These are phyloP conservation scores for Rachicladosporium sp. DNA, from an alignment of 2,329 filamentous ascomycete genomes.

Conservation along the genomic window DNA sequence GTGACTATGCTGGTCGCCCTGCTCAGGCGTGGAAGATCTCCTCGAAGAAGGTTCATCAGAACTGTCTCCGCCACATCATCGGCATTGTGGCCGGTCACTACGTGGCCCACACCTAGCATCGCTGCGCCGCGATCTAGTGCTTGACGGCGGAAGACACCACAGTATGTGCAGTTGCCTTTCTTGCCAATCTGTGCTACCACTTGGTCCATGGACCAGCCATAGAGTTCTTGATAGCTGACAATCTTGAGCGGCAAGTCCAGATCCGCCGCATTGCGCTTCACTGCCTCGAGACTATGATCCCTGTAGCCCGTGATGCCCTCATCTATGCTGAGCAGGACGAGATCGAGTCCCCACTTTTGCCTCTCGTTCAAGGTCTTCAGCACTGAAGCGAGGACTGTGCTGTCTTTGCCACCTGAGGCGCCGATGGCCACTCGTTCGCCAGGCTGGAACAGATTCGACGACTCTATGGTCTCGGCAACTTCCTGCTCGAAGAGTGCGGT, in stretches of 20 bases:
- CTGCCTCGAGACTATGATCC: constrained; percentile 90
- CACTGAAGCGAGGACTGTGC: constrained; percentile 86
- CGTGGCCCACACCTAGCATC: constrained; percentile 75
- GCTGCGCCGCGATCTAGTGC: constrained; percentile 87
- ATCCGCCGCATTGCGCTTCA: constrained; percentile 83
- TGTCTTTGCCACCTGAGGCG: constrained; percentile 94
- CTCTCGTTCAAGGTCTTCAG: constrained; percentile 89
- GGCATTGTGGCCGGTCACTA: constrained; percentile 94
- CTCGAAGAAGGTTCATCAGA: constrained; percentile 89
- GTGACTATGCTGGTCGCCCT: constrained; percentile 84
- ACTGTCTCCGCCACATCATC: constrained; percentile 96
- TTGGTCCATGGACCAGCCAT: constrained; percentile 99
- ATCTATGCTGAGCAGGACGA: constrained; percentile 83
- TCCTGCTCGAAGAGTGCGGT: constrained; percentile 80
- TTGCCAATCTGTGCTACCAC: constrained; percentile 93
- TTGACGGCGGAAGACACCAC: constrained; percentile 88
- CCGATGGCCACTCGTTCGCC: constrained; percentile 89
- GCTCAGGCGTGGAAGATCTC: constrained; percentile 76
- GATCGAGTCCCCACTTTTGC: constrained; percentile 71
- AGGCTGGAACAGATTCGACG: constrained; percentile 64
- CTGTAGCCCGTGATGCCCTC: constrained; percentile 96
- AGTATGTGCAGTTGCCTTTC: constrained; percentile 98
- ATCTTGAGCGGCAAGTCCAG: constrained; percentile 89
- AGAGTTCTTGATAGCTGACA: constrained; percentile 83
- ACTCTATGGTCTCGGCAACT: constrained; percentile 81